Percentiles rank a stretch among this genome's conserved stretches.
Conservation (phyloP, 2,329 filamentous ascomycete species). For the Septoria linicola region DNA sequence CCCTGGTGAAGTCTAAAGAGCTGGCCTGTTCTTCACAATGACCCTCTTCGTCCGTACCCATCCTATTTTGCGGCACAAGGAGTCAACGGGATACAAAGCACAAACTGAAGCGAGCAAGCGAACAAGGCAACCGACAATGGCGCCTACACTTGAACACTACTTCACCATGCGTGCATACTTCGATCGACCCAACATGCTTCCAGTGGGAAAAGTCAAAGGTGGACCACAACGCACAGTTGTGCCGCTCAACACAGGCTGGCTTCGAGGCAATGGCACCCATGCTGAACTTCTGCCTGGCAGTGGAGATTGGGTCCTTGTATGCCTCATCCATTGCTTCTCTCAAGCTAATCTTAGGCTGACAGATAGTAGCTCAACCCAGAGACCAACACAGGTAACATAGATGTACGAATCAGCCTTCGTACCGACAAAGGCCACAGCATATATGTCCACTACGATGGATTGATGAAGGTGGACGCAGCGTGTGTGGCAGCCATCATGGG, state of each 20-base stretch:
- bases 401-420: conserved; percentile 12
- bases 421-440: conserved; percentile 4
- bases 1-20: too few species aligned
- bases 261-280: neutral
- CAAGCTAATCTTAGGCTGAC: too few species aligned
- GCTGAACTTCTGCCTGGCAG: conserved; percentile 12
- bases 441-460: conserved; percentile 9
- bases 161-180: conserved; percentile 15
- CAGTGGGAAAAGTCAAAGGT: conserved; percentile 5
- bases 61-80: too few species aligned
- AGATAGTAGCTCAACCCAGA: conserved; percentile 10
- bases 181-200: conserved; percentile 11
- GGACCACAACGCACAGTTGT: conserved; percentile 9
- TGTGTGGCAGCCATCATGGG: conserved; percentile 1
- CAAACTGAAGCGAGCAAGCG: too few species aligned
- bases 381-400: conserved; percentile 7
- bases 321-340: too few species aligned
- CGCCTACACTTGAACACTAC: conserved; percentile 6
- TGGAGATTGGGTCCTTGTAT: conserved; percentile 11
- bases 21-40: too few species aligned
- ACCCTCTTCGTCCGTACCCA: too few species aligned
- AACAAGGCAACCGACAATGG: too few species aligned
- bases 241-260: conserved; percentile 7
- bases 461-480: conserved; percentile 12
- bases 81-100: too few species aligned